Evolutionary conservation across 495 filamentous ascomycete species (phyloP), one percentile per base, ranked within the genome.

Genomic region (Aspergillus kassunensis): DNA sequence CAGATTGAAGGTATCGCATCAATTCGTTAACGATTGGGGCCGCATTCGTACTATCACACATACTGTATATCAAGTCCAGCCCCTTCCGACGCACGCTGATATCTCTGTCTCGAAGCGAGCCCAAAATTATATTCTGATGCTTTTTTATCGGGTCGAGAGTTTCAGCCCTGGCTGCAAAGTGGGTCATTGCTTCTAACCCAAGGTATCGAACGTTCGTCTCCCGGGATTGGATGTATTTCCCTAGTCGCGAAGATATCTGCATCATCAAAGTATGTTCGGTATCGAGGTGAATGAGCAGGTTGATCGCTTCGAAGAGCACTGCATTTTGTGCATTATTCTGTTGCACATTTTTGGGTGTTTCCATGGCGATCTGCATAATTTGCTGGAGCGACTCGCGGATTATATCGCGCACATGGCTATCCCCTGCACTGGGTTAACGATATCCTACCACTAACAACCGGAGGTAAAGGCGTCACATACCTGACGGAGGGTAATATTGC

Each of bases 261-360:
- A 95, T 85, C 92, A 97, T 97, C 37, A 99, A 74, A 18, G 84
- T 85, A 55, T 91, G 89, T 61, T 99, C 95, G 5, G 92, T 96
- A 57, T 97, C 95, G n/a, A 99, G 83, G 57, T 97, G 95, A 49
- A 99, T 99, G 52, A 95, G 91, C 45, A 99, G 84, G 63, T 97
- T 97, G 68, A 99, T 97, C 41, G 91, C 95, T 74, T 99, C 95
- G 57, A 99, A 99, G 0, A 99, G 79, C 21, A 99, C 89, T 0
- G 95, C 95, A 60, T 99, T 97, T 61, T 97, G 95, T 1, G 95
- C 95, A 70, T 99, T 99, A 65, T 99, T 99, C 65, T 99, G 93
- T 70, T 99, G 95, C 13, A 97, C 95, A 57, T 99, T 97, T 72
- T 97, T 99, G 11, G 89, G 92, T 61, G 89, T 89, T 56, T 96